phyloP scores from a whole-genome alignment of 345 rosid genomes.

The Nephelium lappaceum region DNA sequence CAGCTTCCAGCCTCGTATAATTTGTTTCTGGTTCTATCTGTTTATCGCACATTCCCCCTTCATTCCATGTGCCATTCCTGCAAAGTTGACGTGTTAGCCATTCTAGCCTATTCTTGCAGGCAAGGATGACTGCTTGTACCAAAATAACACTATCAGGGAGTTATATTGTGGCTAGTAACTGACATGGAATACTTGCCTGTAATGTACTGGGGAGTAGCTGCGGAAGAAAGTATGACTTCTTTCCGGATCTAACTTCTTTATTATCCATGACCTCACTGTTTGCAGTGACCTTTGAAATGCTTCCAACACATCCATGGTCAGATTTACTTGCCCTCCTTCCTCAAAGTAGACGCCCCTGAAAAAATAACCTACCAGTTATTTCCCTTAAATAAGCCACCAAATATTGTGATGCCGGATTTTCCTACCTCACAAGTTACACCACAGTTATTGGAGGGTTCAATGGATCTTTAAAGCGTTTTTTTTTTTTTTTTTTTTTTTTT shows the following conservation, averaged over 20 bases:
- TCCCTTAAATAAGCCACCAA: neutral
- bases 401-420: neutral
- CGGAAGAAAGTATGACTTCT: constrained; percentile 67
- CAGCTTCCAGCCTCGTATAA: constrained; percentile 45
- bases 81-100: constrained; percentile 16
- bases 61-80: constrained; percentile 82
- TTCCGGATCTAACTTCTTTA: constrained; percentile 44
- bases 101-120: neutral
- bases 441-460: too few species aligned
- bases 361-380: too few species aligned
- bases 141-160: neutral
- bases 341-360: constrained; percentile 73
- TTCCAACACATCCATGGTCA: constrained; percentile 64
- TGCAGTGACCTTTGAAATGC: constrained; percentile 68
- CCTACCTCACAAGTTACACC: too few species aligned
- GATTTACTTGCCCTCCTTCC: constrained; percentile 61
- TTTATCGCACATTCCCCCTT: constrained; percentile 67
- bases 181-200: constrained; percentile 47
- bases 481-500: too few species aligned
- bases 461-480: too few species aligned
- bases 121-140: neutral
- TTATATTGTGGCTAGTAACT: neutral
- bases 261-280: constrained; percentile 70
- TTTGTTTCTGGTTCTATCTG: constrained; percentile 60
- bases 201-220: constrained; percentile 82